Base-by-base conservation (phyloP, 805 yeast species). In the Myxozyma neotropica region DNA sequence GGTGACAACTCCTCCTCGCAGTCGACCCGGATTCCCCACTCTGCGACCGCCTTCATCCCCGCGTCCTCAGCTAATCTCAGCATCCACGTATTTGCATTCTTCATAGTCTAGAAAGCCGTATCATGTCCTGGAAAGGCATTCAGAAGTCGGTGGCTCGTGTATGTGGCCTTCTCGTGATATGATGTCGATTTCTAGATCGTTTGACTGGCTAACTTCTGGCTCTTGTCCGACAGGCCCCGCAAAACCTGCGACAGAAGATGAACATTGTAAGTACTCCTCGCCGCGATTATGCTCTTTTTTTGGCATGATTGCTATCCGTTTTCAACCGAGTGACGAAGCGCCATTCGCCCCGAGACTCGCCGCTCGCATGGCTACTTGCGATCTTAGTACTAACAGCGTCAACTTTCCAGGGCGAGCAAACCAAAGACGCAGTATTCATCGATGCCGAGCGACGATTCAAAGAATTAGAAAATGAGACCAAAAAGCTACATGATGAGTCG, bases 371-470 rank as follows among this genome's bases (percentile, higher is more conserved):
- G 50, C 4, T 38, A 33, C 48, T 3, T 6, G 49, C 17, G 15
- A 50, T 21, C 31, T 35, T n/a, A 4, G 8, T 13, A 24, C 40
- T 42, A 29, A 27, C 42, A 13, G 48, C 27, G 3, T 51, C 17
- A n/a, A 15, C 19, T 24, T 3, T 43, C 27, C 48, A 69, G 71
- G 78, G 77, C 52, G 70, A 70, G 38, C 59, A 57, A 45, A 85
- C 91, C n/a, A 80, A 76, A 49, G 99, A 94, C 71, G 83, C 96
- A 0, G 97, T 94, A 13, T 94, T 91, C 74, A 82, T 81, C 29
- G 99, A 94, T 76, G 98, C 99, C 5, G 99, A 94, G 75, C 84
- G 97, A 74, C 83, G 99, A 70, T 94, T 94, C 79, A 88, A 88
- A 72, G 97, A 93, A 71, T 79, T 94, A 69, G 99, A 94, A 74